Evolutionary conservation across 2,329 filamentous ascomycete genomes (phyloP).

Genomic region (Fusarium ramigenum): DNA sequence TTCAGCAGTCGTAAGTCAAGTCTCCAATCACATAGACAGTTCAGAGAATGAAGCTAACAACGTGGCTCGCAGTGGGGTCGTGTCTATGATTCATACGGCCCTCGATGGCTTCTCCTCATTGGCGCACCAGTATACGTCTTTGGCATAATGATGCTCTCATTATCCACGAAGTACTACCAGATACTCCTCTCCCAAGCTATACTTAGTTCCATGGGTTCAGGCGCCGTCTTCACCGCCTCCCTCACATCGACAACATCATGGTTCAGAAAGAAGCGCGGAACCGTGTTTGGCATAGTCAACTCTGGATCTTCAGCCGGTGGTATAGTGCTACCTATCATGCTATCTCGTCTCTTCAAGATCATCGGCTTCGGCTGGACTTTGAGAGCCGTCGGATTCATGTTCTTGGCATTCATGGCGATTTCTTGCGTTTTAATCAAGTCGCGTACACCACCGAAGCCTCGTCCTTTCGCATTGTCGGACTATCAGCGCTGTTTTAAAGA

Average conservation of each 20-base stretch:
- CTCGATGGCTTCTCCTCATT: neutral
- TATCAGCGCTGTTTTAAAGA: neutral
- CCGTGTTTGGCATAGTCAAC: neutral
- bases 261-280: neutral
- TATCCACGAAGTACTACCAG: neutral
- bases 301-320: neutral
- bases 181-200: neutral
- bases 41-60: accelerated
- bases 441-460: accelerated
- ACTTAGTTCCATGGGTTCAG: accelerated
- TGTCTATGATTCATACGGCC: neutral
- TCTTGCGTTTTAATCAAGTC: neutral
- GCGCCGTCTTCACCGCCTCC: accelerated
- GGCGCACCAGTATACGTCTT: neutral
- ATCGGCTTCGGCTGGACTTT: neutral
- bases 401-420: neutral
- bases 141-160: neutral
- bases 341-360: accelerated
- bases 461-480: accelerated
- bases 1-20: neutral
- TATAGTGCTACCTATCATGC: neutral
- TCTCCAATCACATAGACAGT: accelerated
- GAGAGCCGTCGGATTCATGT: neutral
- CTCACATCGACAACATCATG: neutral
- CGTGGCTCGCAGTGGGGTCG: neutral